Evolutionary conservation across 1,284 basidiomycete species (phyloP).

Genomic region (Moniliophthora roreri): DNA sequence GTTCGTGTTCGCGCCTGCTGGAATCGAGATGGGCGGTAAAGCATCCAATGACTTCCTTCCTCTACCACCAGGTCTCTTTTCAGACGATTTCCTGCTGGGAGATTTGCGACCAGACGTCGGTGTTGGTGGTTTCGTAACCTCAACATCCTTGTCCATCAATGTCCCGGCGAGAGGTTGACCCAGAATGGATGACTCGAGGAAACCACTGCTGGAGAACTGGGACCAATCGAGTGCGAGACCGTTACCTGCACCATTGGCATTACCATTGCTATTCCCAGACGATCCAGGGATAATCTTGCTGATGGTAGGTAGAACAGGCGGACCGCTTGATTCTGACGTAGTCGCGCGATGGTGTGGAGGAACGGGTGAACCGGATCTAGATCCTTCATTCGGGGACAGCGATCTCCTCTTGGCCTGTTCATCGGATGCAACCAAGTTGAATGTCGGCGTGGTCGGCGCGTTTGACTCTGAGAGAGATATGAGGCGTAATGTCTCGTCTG

Average conservation of each 20-base stretch:
- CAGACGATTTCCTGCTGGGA: conserved; percentile 1
- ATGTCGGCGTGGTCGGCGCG: conserved; percentile 28
- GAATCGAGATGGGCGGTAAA: conserved; percentile 16
- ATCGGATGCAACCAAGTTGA: conserved; percentile 24
- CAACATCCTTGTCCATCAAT: conserved; percentile 58
- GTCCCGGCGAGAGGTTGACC: conserved; percentile 53
- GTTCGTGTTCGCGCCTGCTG: background rate
- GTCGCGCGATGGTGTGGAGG: background rate
- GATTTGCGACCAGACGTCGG: conserved; percentile 1
- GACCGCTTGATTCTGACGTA: no score
- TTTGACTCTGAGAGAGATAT: conserved; percentile 45
- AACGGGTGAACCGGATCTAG: background rate
- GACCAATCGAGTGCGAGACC: conserved; percentile 45
- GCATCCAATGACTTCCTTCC: conserved; percentile 26
- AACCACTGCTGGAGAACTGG: conserved; percentile 63
- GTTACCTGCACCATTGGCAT: background rate
- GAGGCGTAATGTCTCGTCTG: conserved; percentile 66
- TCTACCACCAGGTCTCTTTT: background rate
- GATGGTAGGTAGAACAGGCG: no score
- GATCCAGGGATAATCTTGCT: background rate
- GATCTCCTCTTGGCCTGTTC: background rate
- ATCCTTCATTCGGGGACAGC: background rate
- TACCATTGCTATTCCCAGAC: conserved; percentile 1
- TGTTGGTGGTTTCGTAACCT: conserved; percentile 48
- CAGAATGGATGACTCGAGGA: conserved; percentile 42